phyloP scores from a whole-genome alignment of 345 rosid genomes.

The Cardamine chenopodiifolia region DNA sequence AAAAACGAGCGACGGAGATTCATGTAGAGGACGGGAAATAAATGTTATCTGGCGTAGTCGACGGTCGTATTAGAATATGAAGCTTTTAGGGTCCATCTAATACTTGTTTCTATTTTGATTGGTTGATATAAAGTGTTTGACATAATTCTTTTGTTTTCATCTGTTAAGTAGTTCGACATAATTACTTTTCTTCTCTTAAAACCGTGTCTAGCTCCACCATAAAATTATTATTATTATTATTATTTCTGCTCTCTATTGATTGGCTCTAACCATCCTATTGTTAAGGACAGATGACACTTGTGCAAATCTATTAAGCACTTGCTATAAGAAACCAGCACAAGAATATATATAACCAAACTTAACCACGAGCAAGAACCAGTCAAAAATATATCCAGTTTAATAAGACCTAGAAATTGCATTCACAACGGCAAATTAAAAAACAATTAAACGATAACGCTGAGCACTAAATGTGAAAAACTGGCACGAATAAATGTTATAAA shows the following conservation, averaged over 20 bases:
- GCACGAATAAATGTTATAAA: background rate
- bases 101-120: conserved; percentile 8
- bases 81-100: conserved; percentile 6
- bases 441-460: background rate
- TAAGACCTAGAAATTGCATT: background rate
- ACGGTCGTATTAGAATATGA: background rate
- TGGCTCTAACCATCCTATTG: too few relatives aligned
- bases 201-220: too few relatives aligned
- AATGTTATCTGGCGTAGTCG: conserved; percentile 12
- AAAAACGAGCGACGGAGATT: background rate
- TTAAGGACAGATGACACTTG: too few relatives aligned
- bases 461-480: background rate
- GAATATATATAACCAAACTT: background rate
- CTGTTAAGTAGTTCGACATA: too few relatives aligned
- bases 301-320: too few relatives aligned
- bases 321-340: too few relatives aligned
- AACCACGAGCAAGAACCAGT: background rate
- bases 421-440: background rate
- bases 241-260: too few relatives aligned
- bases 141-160: too few relatives aligned
- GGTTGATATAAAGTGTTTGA: conserved; percentile 24
- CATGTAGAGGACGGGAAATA: background rate
- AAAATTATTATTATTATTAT: too few relatives aligned
- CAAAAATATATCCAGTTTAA: background rate
- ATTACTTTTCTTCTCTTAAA: too few relatives aligned